Evolutionary conservation across 495 filamentous ascomycete species (phyloP).

Genomic region (Paragyromitra xinjiangensis): DNA sequence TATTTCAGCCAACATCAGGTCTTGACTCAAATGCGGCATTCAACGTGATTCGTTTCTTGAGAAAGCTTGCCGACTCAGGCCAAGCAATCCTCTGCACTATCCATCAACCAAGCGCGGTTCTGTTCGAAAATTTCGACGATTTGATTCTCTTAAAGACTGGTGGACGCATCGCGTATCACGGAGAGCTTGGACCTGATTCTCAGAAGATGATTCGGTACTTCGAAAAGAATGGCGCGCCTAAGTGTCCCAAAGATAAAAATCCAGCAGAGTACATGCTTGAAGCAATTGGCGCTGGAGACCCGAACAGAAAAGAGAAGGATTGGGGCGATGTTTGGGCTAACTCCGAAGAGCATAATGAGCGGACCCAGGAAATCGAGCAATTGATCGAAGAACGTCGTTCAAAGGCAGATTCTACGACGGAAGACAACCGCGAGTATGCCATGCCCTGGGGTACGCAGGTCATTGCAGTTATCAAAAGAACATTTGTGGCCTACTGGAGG

Average conservation of each 20-base stretch:
- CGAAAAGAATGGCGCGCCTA: constrained; percentile 68
- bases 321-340: constrained; percentile 70
- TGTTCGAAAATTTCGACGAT: constrained; percentile 79
- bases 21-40: constrained; percentile 72
- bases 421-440: constrained; percentile 66
- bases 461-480: constrained; percentile 58
- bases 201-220: constrained; percentile 71
- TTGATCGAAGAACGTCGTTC: constrained; percentile 57
- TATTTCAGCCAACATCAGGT: constrained; percentile 69
- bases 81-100: constrained; percentile 79
- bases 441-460: constrained; percentile 59
- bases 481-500: constrained; percentile 60
- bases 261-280: constrained; percentile 78
- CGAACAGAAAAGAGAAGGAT: constrained; percentile 69
- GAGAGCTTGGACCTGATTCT: constrained; percentile 65
- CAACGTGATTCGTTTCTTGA: constrained; percentile 71
- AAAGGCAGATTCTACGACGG: constrained; percentile 57
- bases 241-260: constrained; percentile 67
- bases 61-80: constrained; percentile 71
- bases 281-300: constrained; percentile 71
- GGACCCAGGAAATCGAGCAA: constrained; percentile 63
- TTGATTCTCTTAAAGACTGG: constrained; percentile 74
- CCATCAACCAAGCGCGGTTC: constrained; percentile 75
- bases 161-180: constrained; percentile 78
- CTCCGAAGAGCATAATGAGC: constrained; percentile 59